phyloP scores from a whole-genome alignment of 176 grass and related monocot species.

The Zea mays region DNA sequence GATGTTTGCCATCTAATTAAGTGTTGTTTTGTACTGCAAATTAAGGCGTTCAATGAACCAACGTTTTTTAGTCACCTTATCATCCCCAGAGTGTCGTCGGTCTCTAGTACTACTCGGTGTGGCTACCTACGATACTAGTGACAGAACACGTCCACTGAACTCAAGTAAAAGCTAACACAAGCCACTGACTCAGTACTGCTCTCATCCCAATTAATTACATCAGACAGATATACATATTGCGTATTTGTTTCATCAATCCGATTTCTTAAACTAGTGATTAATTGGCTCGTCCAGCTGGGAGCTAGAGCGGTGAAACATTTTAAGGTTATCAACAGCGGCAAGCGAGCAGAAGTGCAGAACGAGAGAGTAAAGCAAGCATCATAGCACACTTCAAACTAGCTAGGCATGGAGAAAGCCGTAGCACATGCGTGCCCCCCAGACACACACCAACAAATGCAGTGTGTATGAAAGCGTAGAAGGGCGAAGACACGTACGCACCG shows the following conservation, averaged over 20 bases:
- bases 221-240: neutral
- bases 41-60: neutral
- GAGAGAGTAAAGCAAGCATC: neutral
- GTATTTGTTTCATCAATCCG: neutral
- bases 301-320: neutral
- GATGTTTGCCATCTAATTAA: neutral
- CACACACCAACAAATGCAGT: neutral
- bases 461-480: neutral
- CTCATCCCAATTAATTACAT: neutral
- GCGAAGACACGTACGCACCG: conserved; percentile 54
- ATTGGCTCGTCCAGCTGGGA: neutral
- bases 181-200: neutral
- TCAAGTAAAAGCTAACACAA: neutral
- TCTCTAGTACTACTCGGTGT: neutral
- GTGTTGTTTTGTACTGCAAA: too few relatives aligned
- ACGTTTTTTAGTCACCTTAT: neutral
- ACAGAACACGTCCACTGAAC: neutral
- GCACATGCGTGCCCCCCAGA: neutral
- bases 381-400: neutral
- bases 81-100: neutral
- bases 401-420: neutral
- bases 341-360: too few relatives aligned
- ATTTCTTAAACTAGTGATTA: neutral
- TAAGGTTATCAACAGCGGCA: neutral
- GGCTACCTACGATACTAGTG: neutral